Evolutionary conservation across 2,329 filamentous ascomycete species (phyloP), one percentile per base, ranked within the genome.

Genomic region (Didymella lethalis): DNA sequence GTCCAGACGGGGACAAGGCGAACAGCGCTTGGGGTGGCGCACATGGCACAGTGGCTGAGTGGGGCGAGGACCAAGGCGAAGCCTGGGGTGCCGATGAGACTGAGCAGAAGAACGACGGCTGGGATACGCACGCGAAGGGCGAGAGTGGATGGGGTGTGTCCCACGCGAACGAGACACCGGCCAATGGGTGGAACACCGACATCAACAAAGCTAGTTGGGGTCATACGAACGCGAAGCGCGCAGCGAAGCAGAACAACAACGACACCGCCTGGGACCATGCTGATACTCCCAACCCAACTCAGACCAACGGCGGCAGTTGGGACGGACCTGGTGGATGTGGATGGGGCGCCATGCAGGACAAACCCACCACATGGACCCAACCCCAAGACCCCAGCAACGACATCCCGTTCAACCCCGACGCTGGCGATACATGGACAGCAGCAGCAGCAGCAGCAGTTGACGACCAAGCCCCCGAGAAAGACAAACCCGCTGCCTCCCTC

Each of bases 401-500:
- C 4, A 12, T 8, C 8, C 25, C 34, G 4, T 29, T 40, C 34
- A 31, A 36, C 25, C 5, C 16, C 5, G n/a, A 49, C 11, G 16
- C 25, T 7, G 47, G 20, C 1, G 7, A 34, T 25, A 16, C 31
- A 25, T 49, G 47, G 23, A 11, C 47, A 40, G 34, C 34, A 20
- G 10, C 32, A 23, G 16, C 26, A 10, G 10, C 10, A n/a, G 34
- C n/a, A n/a, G n/a, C n/a, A n/a, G n/a, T n/a, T n/a, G n/a, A n/a
- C n/a, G n/a, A 20, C 11, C 40, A 49, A 16, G 29, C 44, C 18
- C 54, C 49, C 14, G 12, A 28, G 18, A 44, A 49, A 20, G 26
- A 29, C 23, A 55, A 54, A 16, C 3, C 48, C 1, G 7, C 26
- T 7, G 44, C 51, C 2, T 63, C 47, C 4, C 47, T 46, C 7